Evolutionary conservation across 768 basidiomycete genomes (phyloP).

Genomic region (Serendipita vermifera): DNA sequence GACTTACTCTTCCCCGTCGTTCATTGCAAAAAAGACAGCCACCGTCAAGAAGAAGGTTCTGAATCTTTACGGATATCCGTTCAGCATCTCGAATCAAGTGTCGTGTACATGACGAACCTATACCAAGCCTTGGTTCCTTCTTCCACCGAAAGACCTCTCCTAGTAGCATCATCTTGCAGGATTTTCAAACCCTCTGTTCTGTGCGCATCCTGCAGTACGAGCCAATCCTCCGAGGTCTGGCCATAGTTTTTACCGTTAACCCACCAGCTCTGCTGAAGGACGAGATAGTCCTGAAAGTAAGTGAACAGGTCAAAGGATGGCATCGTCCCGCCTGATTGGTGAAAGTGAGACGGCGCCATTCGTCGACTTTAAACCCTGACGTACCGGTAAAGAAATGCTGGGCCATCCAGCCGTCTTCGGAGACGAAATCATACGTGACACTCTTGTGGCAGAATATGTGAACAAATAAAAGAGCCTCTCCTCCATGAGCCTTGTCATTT

Average conservation of each 20-base stretch:
- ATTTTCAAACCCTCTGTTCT: conserved; percentile 32
- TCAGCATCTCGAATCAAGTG: not conserved
- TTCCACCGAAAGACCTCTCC: conserved; percentile 32
- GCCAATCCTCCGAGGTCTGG: conserved; percentile 52
- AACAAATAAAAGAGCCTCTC: conserved; percentile 45
- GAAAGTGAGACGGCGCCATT: not conserved
- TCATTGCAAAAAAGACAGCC: conserved; percentile 51
- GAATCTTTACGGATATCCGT: conserved; percentile 29
- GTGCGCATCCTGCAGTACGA: conserved; percentile 43
- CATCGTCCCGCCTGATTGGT: conserved; percentile 49
- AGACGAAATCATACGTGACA: conserved; percentile 56
- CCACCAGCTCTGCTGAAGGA: conserved; percentile 46
- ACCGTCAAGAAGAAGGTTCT: conserved; percentile 62
- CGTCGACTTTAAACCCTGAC: not conserved
- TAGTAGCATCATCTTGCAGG: conserved; percentile 35
- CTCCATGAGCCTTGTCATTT: conserved; percentile 16
- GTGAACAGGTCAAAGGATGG: conserved; percentile 51
- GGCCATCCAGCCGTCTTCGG: conserved; percentile 63
- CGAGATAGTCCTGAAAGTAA: conserved; percentile 54
- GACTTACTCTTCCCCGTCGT: conserved; percentile 50
- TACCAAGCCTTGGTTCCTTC: conserved; percentile 50
- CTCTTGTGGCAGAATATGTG: conserved; percentile 57
- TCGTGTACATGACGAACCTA: conserved; percentile 23
- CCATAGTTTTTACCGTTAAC: conserved; percentile 52
- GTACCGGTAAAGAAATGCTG: conserved; percentile 54